Evolutionary conservation across 352 stramenopile genomes (phyloP).

Genomic region (Phytophthora cactorum): DNA sequence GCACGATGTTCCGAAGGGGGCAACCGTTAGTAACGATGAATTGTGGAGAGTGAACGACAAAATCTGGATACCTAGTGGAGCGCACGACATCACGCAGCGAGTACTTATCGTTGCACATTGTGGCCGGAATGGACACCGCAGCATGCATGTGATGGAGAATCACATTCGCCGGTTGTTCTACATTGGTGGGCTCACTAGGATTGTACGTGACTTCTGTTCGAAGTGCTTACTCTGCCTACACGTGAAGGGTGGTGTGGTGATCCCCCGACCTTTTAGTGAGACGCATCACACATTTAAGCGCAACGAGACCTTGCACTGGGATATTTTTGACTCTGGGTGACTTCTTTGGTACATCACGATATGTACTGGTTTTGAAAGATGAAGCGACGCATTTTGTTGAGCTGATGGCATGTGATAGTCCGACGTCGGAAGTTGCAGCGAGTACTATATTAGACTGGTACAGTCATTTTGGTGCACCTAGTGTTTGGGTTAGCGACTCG

Average conservation of each 20-base stretch:
- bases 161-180: slow-evolving; percentile 14
- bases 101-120: slow-evolving; percentile 16
- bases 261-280: slow-evolving; percentile 5
- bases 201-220: slow-evolving; percentile 10
- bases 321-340: slow-evolving; percentile 14
- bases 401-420: slow-evolving; percentile 5
- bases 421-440: slow-evolving; percentile 3
- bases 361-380: slow-evolving; percentile 19
- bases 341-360: slow-evolving; percentile 11
- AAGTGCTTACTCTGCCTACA: slow-evolving; percentile 26
- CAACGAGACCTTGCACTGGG: slow-evolving; percentile 12
- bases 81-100: neutral
- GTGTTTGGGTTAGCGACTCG: slow-evolving; percentile 3
- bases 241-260: slow-evolving; percentile 10
- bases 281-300: slow-evolving; percentile 15
- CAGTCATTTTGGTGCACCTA: neutral
- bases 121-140: slow-evolving; percentile 9
- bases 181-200: slow-evolving; percentile 4
- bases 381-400: slow-evolving; percentile 14
- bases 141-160: slow-evolving; percentile 18
- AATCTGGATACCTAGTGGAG: slow-evolving; percentile 11
- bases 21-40: neutral
- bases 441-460: slow-evolving; percentile 5
- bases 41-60: slow-evolving; percentile 3
- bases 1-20: neutral